Percentiles rank a stretch among this genome's conserved stretches.
Conservation (phyloP, 2,329 filamentous ascomycete species). For the Phoma sp. region DNA sequence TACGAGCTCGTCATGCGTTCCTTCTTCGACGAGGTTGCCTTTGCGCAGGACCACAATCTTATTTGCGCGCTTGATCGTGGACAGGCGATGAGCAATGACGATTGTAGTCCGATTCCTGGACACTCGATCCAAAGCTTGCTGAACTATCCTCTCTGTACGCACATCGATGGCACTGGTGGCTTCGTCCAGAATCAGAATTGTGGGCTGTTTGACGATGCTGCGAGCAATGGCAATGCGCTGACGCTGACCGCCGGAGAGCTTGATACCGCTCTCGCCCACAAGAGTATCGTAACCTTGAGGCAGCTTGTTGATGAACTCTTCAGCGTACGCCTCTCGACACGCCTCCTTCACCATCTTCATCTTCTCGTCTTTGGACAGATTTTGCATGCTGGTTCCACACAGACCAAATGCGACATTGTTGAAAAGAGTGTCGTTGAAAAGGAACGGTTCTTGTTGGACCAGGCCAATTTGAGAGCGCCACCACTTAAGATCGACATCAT, state of each 20-base stretch:
- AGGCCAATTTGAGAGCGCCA: constrained; percentile 55
- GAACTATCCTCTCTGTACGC: constrained; percentile 60
- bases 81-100: constrained; percentile 78
- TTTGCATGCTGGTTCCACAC: constrained; percentile 54
- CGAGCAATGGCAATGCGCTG: constrained; percentile 80
- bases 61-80: constrained; percentile 78
- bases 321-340: constrained; percentile 47
- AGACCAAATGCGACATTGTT: constrained; percentile 49
- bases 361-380: constrained; percentile 62
- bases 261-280: constrained; percentile 79
- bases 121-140: constrained; percentile 64
- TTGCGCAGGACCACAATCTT: constrained; percentile 77
- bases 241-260: constrained; percentile 83
- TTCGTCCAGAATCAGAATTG: constrained; percentile 75
- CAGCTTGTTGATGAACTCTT: constrained; percentile 46
- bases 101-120: constrained; percentile 71
- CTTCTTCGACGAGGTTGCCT: constrained; percentile 74
- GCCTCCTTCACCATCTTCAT: constrained; percentile 57
- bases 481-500: constrained; percentile 49
- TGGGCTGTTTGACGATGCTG: constrained; percentile 70
- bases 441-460: constrained; percentile 50
- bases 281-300: constrained; percentile 71
- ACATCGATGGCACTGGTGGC: constrained; percentile 72
- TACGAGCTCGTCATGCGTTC: constrained; percentile 76
- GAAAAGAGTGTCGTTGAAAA: constrained; percentile 50